Conservation (phyloP, 371 early-diverging fungal species). For the Amoeboaphelidium protococcarum region DNA sequence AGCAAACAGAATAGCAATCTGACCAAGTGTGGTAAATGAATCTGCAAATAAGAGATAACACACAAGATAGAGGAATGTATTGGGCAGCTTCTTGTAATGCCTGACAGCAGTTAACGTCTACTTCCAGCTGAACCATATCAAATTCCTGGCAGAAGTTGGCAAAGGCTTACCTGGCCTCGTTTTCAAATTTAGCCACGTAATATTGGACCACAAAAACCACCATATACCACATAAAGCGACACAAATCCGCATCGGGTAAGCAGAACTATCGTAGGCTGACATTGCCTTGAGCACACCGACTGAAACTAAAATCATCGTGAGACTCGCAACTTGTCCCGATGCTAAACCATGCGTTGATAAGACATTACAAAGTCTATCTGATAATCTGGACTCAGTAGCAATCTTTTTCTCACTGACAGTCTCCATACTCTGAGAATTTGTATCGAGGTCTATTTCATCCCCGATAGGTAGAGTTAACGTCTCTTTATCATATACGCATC, state of each 20-base stretch:
- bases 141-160: constrained; percentile 13
- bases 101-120: constrained; percentile 7
- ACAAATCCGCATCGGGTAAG: constrained; percentile 19
- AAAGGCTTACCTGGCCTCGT: constrained; percentile 27
- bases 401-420: no score
- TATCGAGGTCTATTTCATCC: constrained; percentile 2
- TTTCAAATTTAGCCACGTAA: constrained; percentile 13
- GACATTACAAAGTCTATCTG: constrained; percentile 5
- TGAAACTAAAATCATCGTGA: constrained; percentile 14
- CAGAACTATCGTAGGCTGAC: constrained; percentile 3
- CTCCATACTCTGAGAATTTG: constrained; percentile 4
- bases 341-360: constrained; percentile 19
- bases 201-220: constrained; percentile 16
- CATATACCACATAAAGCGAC: constrained; percentile 21
- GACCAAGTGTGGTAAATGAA: constrained; percentile 11
- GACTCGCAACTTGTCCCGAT: constrained; percentile 17
- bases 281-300: constrained; percentile 14
- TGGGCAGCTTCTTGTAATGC: constrained; percentile 7
- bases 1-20: constrained; percentile 19
- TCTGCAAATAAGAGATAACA: constrained; percentile 16
- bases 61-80: constrained; percentile 13
- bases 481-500: no score
- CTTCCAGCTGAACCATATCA: constrained; percentile 17
- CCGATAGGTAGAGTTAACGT: no score
- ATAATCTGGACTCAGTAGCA: neutral